A percentile compares a stretch with the other conserved stretches of the same genome.
Evolutionary conservation across 306 rosid genomes (phyloP).

Genomic region (Cucurbita pepo): DNA sequence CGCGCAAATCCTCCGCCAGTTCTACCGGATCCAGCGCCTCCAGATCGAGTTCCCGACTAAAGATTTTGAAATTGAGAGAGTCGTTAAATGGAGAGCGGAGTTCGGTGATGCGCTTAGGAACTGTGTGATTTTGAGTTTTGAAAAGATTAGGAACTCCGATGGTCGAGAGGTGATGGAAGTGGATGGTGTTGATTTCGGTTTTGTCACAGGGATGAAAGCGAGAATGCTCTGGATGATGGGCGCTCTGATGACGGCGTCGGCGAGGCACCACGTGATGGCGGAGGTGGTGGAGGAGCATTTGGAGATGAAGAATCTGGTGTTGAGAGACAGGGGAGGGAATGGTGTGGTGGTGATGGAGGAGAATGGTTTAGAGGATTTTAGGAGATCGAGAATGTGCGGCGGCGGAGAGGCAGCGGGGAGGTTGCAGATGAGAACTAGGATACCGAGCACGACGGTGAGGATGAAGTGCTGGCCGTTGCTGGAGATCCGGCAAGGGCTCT

Average conservation of each 20-base stretch:
- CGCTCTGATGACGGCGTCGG: conserved; percentile 29
- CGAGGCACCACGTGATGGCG: conserved; percentile 28
- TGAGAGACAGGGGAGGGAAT: conserved; percentile 28
- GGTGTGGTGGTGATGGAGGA: conserved; percentile 27
- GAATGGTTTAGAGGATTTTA: conserved; percentile 15
- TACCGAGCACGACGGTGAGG: conserved; percentile 31
- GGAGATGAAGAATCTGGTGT: conserved; percentile 11
- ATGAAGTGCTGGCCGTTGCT: conserved; percentile 23
- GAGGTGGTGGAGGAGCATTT: conserved; percentile 20
- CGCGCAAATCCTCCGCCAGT: conserved; percentile 22
- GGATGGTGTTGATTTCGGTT: background rate
- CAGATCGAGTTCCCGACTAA: conserved; percentile 26
- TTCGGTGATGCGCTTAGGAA: conserved; percentile 17
- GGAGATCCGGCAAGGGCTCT: conserved; percentile 15
- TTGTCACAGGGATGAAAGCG: conserved; percentile 21
- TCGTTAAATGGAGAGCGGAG: conserved; percentile 31
- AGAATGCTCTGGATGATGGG: conserved; percentile 30
- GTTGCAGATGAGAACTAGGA: conserved; percentile 16
- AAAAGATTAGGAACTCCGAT: background rate
- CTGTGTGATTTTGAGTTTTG: conserved; percentile 28
- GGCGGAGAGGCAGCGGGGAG: conserved; percentile 2
- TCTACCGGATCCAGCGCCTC: conserved; percentile 16
- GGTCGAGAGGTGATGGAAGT: background rate
- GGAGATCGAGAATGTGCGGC: background rate
- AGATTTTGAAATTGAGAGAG: conserved; percentile 13